Percentiles rank a stretch among this genome's conserved stretches.
Conservation (phyloP, 331 rosid genomes). For the Acacia pycnantha region DNA sequence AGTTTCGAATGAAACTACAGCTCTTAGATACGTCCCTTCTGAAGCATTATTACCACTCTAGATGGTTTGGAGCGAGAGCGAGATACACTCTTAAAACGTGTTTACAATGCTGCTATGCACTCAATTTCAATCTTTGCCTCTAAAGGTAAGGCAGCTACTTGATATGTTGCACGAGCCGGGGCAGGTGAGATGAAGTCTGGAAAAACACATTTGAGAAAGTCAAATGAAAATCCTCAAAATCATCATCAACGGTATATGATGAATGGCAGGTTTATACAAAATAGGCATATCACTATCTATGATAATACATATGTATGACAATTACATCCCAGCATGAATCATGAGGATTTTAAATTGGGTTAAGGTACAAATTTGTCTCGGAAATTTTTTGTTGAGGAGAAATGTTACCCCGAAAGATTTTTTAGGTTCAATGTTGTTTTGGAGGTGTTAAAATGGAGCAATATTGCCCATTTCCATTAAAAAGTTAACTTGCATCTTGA, state of each 20-base stretch:
- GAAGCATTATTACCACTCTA: conserved; percentile 21
- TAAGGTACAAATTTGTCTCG: too few species aligned
- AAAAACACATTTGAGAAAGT: conserved; percentile 10
- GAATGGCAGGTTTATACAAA: neutral
- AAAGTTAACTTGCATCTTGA: too few species aligned
- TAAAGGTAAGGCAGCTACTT: conserved; percentile 82
- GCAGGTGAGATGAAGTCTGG: conserved; percentile 68
- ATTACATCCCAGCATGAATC: neutral
- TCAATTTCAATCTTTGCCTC: conserved; percentile 86
- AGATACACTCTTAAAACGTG: neutral
- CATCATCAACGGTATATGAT: neutral
- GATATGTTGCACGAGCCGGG: conserved; percentile 90
- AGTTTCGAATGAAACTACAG: too few species aligned
- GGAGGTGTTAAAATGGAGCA: too few species aligned
- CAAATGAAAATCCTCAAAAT: conserved; percentile 8
- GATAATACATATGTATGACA: neutral
- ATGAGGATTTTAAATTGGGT: too few species aligned
- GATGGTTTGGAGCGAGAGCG: neutral
- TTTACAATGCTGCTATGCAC: conserved; percentile 68
- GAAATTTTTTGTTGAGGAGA: too few species aligned
- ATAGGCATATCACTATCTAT: neutral
- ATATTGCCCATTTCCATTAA: too few species aligned
- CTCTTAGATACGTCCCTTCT: neutral
- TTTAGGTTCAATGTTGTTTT: too few species aligned
- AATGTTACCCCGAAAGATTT: too few species aligned